Evolutionary conservation across 345 rosid species (phyloP), one percentile per base, ranked within the genome.

Genomic region (Eucalyptus curtisii): DNA sequence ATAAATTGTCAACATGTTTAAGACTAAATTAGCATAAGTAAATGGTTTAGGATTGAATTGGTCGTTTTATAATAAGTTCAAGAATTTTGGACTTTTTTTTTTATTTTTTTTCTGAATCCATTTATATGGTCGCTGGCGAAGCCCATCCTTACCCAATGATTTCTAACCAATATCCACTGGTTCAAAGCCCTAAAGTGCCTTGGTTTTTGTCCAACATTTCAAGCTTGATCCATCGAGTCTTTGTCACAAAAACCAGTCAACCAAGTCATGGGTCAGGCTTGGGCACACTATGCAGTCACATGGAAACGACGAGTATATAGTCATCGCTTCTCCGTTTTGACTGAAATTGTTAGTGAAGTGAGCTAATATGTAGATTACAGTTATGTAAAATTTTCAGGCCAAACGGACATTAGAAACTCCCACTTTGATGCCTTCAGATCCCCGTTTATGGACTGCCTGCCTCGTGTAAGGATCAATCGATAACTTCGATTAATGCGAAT

Each of bases 361-460:
- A 22, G 61, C 30, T 22, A 55, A 55, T 24, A 55, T 10, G 30
- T 59, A 59, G 66, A 59, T 27, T 25, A 5, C n/a, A 12, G 2
- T 59, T 27, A 27, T 59, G 66, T 27, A 59, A 11, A 59, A 59
- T 59, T 59, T 59, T 59, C 31, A 59, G 4, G 66, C 66, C 66
- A 59, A 59, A 25, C 0, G 2, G 13, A 57, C 30, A 24, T 57
- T 0, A 10, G n/a, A 25, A 57, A 57, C 1, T 57, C 64, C 64
- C 55, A 24, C n/a, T 57, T 57, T 13, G 64, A 57, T 57, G 64
- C 30, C 64, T 11, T 57, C 3, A 24, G 3, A 57, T 57, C 64
- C 24, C 5, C 1, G 27, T 57, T 57, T 57, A 22, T 57, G 64
- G n/a, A 5, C 0, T 10, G n/a, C 7, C 0, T 25, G 13, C 66